phyloP scores from a whole-genome alignment of 176 grass and related monocot genomes.

The Avena insularis region DNA sequence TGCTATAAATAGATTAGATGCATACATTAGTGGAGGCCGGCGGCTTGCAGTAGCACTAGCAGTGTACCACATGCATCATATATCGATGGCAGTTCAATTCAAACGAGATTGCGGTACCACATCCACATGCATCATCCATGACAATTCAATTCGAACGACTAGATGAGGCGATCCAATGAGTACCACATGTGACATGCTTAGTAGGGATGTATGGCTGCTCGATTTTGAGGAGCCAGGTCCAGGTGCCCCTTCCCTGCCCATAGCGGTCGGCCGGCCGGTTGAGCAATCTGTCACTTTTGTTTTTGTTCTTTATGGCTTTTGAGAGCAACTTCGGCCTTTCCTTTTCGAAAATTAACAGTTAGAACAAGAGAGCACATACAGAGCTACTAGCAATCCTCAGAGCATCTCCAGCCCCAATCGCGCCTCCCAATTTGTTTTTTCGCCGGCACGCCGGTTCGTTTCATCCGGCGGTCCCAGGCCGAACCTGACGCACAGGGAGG shows the following conservation, averaged over 20 bases:
- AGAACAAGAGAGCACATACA: no score
- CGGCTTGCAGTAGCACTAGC: neutral
- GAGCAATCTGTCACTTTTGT: neutral
- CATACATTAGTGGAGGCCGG: neutral
- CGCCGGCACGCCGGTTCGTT: no score
- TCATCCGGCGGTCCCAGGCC: no score
- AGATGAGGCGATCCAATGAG: neutral
- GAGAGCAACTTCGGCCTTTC: neutral
- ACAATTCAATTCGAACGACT: neutral
- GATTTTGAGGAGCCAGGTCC: neutral
- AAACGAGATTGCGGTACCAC: no score
- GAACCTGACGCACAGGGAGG: no score
- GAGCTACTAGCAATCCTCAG: no score
- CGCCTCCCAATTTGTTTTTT: no score
- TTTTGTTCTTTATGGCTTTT: neutral
- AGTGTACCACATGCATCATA: neutral
- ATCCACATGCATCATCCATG: neutral
- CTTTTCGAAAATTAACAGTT: no score
- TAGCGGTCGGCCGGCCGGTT: neutral
- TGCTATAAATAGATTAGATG: neutral
- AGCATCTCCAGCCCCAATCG: no score
- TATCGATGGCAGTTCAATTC: no score
- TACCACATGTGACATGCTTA: neutral
- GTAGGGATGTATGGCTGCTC: neutral
- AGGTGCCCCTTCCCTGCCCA: neutral